Base-by-base conservation (phyloP, 139 green algal genomes). In the Mychonastes homosphaera region DNA sequence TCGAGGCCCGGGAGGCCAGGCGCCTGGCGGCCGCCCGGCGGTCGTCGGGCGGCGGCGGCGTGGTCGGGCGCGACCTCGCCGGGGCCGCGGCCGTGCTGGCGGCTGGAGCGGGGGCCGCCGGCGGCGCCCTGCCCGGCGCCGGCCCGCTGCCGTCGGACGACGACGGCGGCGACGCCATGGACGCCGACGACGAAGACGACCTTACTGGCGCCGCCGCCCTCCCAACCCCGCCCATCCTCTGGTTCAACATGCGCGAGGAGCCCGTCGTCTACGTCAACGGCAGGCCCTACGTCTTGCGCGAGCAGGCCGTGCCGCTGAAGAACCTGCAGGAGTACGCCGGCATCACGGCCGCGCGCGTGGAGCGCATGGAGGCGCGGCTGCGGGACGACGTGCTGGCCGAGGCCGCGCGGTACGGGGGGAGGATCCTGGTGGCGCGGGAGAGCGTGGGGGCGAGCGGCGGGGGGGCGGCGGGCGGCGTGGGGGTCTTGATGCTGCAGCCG, bases 161-260 rank as follows among this genome's bases (percentile, higher is more conserved):
- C n/a, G n/a, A n/a, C n/a, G n/a, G n/a, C n/a, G n/a, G n/a, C n/a
- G n/a, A n/a, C n/a, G n/a, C n/a, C n/a, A n/a, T n/a, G n/a, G n/a
- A n/a, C n/a, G n/a, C n/a, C 38, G 38, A 44, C 38, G 38, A 44
- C 38, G 38, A 44, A 12, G 48, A 18, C 48, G 48, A 23, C 23
- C 8, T 52, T 15, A 13, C 16, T 28, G 45, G 45, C n/a, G 45
- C 50, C 24, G 33, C 7, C 19, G 6, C 10, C n/a, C 52, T 21
- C 40, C 54, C 40, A 28, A 27, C 27, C 16, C 54, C 57, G 62
- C n/a, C 38, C 9, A 61, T 80, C 26, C 54, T 90, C 58, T 97
- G 90, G 90, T 73, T 89, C 77, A 94, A 97, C 82, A 90, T 96
- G 87, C 64, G 90, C 4, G 90, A 97, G 79, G 90, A 97, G 81